These are phyloP conservation scores for Takashimella koratensis DNA, from an alignment of 1,284 basidiomycete genomes.

Conservation along the genomic window DNA sequence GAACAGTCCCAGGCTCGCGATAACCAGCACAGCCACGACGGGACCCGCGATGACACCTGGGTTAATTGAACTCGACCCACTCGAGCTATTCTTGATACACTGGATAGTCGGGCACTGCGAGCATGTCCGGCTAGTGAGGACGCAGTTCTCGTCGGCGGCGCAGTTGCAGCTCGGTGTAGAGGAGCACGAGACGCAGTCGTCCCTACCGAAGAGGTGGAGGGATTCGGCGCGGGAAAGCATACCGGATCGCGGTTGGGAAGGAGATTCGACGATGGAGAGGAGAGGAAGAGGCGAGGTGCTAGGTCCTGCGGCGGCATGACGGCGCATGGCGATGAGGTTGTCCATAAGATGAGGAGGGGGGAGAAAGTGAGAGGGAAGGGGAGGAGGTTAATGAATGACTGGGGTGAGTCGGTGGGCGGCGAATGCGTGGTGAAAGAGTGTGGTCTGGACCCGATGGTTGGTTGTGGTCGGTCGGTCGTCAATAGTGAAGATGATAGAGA, in stretches of 20 bases:
- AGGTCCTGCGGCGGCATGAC: no score
- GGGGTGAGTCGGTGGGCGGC: not conserved
- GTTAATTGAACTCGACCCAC: constrained; percentile 27
- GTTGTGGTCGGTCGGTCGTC: no score
- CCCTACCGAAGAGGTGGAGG: not conserved
- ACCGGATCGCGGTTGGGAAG: not conserved
- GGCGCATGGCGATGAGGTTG: not conserved
- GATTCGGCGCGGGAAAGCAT: not conserved
- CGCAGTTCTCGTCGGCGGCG: constrained; percentile 33
- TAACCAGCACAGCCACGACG: constrained; percentile 45
- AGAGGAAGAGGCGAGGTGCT: not conserved
- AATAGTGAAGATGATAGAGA: no score
- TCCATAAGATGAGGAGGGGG: not conserved
- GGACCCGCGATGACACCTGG: constrained; percentile 48
- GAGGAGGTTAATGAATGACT: not conserved
- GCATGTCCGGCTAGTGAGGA: constrained; percentile 44
- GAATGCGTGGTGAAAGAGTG: not conserved
- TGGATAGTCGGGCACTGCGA: constrained; percentile 40
- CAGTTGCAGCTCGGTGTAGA: constrained; percentile 40
- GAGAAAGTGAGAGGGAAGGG: not conserved
- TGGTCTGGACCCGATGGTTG: no score
- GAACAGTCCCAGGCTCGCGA: constrained; percentile 41
- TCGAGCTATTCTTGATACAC: constrained; percentile 29
- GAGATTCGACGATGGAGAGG: not conserved
- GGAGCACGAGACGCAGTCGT: constrained; percentile 31